phyloP scores from a whole-genome alignment of 352 stramenopile genomes.

The Globisporangium parvum region DNA sequence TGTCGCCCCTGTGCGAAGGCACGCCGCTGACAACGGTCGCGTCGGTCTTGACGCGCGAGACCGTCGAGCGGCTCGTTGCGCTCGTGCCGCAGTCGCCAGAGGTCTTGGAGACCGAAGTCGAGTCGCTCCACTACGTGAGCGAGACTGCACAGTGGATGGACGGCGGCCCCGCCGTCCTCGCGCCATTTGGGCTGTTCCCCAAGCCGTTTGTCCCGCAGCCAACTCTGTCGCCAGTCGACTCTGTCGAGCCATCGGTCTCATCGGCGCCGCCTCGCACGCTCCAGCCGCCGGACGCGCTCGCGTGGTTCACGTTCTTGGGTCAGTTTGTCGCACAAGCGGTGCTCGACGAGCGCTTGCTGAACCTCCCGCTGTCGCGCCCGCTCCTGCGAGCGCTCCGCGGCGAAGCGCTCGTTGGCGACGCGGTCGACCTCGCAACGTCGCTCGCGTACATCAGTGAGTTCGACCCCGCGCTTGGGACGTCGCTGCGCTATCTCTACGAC shows the following conservation, averaged over 20 bases:
- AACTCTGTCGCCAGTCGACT: neutral
- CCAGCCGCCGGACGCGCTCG: constrained; percentile 18
- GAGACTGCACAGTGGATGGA: constrained; percentile 27
- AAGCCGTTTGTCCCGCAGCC: constrained; percentile 20
- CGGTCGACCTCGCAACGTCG: constrained; percentile 27
- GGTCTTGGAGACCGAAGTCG: constrained; percentile 59
- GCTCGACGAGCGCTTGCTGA: constrained; percentile 78
- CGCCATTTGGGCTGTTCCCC: constrained; percentile 51
- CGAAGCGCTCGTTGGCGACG: constrained; percentile 38
- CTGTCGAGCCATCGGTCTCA: neutral
- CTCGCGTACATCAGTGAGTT: constrained; percentile 58
- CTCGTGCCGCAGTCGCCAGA: constrained; percentile 40
- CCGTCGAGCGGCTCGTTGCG: constrained; percentile 48
- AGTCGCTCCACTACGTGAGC: constrained; percentile 49
- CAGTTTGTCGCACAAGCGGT: constrained; percentile 68
- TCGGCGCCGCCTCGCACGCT: neutral
- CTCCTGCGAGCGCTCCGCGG: constrained; percentile 58
- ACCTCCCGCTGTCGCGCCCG: constrained; percentile 70
- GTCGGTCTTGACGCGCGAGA: constrained; percentile 28
- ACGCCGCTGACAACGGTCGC: constrained; percentile 52
- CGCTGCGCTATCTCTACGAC: constrained; percentile 48
- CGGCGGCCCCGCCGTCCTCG: constrained; percentile 30
- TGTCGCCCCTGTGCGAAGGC: constrained; percentile 66
- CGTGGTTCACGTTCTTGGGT: constrained; percentile 71
- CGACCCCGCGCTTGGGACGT: constrained; percentile 63